Evolutionary conservation across 2,329 filamentous ascomycete species (phyloP).

Genomic region (Conoideocrella luteorostrata): DNA sequence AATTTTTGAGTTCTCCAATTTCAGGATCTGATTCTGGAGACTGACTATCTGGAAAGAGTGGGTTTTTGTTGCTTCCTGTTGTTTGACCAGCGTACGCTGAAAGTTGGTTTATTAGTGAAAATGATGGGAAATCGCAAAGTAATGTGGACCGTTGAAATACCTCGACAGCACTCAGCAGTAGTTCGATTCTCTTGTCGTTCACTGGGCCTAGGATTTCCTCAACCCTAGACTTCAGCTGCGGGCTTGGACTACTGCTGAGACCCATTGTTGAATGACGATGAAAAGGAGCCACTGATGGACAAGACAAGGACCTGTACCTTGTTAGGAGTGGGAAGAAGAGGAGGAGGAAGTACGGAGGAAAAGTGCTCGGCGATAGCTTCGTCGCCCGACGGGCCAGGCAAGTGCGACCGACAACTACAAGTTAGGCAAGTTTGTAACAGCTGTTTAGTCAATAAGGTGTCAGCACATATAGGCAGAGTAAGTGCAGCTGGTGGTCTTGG

Average conservation of each 20-base stretch:
- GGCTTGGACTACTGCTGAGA: background rate
- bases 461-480: too few relatives aligned
- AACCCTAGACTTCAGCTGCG: background rate
- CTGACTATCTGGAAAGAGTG: conserved; percentile 14
- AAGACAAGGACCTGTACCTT: too few relatives aligned
- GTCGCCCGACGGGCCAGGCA: too few relatives aligned
- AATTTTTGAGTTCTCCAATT: background rate
- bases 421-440: too few relatives aligned
- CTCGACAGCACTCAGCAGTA: background rate
- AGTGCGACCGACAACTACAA: too few relatives aligned
- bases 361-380: too few relatives aligned
- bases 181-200: background rate
- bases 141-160: too few relatives aligned
- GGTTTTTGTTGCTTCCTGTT: background rate
- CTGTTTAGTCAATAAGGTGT: too few relatives aligned
- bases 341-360: too few relatives aligned
- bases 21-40: conserved; percentile 9
- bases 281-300: too few relatives aligned
- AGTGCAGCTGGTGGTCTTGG: too few relatives aligned
- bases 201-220: background rate
- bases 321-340: too few relatives aligned
- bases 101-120: background rate
- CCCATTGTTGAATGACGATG: background rate
- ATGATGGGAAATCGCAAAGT: background rate
- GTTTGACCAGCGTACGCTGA: background rate